These are phyloP conservation scores for Capniomyces stellatus DNA, from an alignment of 371 early-diverging fungal species.

Conservation along the genomic window DNA sequence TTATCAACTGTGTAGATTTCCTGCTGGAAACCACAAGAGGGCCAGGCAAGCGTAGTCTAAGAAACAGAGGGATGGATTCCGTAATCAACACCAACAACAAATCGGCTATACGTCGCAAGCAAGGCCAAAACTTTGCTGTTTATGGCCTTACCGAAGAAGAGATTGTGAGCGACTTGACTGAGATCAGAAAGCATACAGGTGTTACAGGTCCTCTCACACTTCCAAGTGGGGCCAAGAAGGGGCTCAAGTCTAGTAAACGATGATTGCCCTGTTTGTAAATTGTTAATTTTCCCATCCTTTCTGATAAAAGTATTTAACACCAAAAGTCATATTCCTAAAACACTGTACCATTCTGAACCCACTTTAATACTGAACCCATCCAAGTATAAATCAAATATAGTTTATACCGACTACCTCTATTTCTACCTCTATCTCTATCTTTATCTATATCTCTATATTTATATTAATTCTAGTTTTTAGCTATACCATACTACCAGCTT, in stretches of 20 bases:
- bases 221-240: conserved; percentile 6
- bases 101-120: conserved; percentile 10
- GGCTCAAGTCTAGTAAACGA: conserved; percentile 15
- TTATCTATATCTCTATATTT: too few species aligned
- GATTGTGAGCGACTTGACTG: conserved; percentile 19
- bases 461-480: too few species aligned
- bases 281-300: too few species aligned
- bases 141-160: conserved; percentile 20
- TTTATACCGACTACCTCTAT: too few species aligned
- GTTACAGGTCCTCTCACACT: conserved; percentile 19
- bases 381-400: too few species aligned
- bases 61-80: conserved; percentile 22
- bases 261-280: conserved; percentile 4
- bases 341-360: too few species aligned
- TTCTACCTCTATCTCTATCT: too few species aligned
- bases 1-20: neutral
- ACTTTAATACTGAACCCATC: too few species aligned
- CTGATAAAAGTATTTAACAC: too few species aligned
- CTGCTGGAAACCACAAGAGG: neutral
- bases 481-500: too few species aligned
- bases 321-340: too few species aligned
- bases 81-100: neutral
- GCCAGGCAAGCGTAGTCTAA: conserved; percentile 21
- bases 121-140: conserved; percentile 11
- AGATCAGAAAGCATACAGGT: conserved; percentile 19